Evolutionary conservation across 2,329 filamentous ascomycete species (phyloP).

Genomic region (Pseudogymnoascus sp.): DNA sequence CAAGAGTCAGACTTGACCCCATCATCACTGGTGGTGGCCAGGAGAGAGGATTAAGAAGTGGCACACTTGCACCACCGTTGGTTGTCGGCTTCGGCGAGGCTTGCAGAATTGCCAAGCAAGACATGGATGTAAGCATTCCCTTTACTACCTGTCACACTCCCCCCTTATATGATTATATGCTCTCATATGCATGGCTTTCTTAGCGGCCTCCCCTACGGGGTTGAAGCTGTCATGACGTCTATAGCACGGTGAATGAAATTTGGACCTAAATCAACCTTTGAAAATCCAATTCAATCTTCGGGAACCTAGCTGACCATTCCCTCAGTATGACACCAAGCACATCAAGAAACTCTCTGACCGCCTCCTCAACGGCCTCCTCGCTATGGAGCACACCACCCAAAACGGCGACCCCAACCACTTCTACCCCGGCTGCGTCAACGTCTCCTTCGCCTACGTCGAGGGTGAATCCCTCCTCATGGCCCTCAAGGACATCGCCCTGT

Average conservation of each 20-base stretch:
- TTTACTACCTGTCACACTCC: constrained; percentile 14
- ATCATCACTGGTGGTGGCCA: constrained; percentile 95
- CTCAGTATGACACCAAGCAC: constrained; percentile 82
- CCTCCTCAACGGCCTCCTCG: constrained; percentile 70
- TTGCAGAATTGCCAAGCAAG: constrained; percentile 81
- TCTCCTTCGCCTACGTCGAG: constrained; percentile 97
- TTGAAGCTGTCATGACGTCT: constrained; percentile 30
- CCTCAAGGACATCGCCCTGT: constrained; percentile 93
- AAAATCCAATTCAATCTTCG: neutral
- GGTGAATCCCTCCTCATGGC: constrained; percentile 98
- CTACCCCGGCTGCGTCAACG: constrained; percentile 95
- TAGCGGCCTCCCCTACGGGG: constrained; percentile 48
- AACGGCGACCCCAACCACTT: constrained; percentile 79
- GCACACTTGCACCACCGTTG: constrained; percentile 81
- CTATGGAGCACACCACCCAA: constrained; percentile 84
- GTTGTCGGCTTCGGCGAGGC: constrained; percentile 93
- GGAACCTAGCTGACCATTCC: constrained; percentile 25
- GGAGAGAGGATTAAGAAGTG: constrained; percentile 88
- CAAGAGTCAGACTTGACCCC: constrained; percentile 87
- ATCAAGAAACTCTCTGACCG: constrained; percentile 77
- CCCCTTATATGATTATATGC: constrained; percentile 64
- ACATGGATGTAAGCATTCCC: constrained; percentile 68
- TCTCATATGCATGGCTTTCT: constrained; percentile 87
- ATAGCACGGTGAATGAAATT: constrained; percentile 60
- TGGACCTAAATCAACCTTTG: constrained; percentile 9